Evolutionary conservation across 2,329 filamentous ascomycete genomes (phyloP).

Genomic region (Colletotrichum spinosum): DNA sequence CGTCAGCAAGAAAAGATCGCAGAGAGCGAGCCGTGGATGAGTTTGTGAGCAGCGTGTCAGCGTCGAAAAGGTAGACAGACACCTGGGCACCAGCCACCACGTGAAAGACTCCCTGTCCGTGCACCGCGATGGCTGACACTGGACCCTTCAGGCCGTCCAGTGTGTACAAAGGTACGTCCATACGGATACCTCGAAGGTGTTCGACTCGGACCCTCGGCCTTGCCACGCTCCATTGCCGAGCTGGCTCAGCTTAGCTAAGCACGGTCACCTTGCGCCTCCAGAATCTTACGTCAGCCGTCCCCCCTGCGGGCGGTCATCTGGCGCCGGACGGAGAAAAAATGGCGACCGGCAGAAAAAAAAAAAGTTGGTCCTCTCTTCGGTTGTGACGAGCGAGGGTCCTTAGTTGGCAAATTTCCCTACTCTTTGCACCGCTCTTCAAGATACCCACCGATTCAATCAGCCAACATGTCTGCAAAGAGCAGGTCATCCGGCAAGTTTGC

Average conservation of each 20-base stretch:
- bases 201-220: no score
- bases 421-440: slow-evolving; percentile 6
- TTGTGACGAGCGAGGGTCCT: slow-evolving; percentile 4
- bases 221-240: no score
- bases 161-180: not conserved
- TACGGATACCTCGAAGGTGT: no score
- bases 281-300: slow-evolving; percentile 32
- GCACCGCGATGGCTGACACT: not conserved
- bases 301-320: slow-evolving; percentile 29
- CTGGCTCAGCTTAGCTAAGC: not conserved
- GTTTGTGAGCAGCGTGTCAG: no score
- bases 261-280: not conserved
- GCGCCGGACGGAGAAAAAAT: slow-evolving; percentile 30
- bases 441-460: slow-evolving; percentile 15
- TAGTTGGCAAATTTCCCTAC: slow-evolving; percentile 21
- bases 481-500: slow-evolving; percentile 70
- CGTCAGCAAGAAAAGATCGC: no score
- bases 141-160: not conserved
- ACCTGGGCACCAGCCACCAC: not conserved
- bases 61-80: slow-evolving; percentile 1
- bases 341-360: slow-evolving; percentile 37
- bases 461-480: slow-evolving; percentile 69
- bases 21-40: no score
- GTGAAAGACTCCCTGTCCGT: slow-evolving; percentile 3
- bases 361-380: slow-evolving; percentile 29